Evolutionary conservation across 2,329 filamentous ascomycete species (phyloP).

Genomic region (Myriosclerotinia scirpicola): DNA sequence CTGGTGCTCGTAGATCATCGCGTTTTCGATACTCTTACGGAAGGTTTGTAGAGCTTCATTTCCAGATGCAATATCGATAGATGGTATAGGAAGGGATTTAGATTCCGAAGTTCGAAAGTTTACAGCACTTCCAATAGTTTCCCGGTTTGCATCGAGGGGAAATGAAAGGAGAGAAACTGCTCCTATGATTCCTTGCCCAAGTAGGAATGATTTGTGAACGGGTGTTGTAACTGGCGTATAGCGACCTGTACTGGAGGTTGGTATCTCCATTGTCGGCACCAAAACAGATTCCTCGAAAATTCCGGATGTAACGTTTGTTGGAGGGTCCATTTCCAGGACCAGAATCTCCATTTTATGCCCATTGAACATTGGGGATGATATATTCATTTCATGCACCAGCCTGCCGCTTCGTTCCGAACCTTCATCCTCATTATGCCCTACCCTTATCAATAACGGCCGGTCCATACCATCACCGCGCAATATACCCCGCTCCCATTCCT

Average conservation of each 20-base stretch:
- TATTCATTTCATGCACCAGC: constrained; percentile 57
- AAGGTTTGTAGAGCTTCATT: constrained; percentile 64
- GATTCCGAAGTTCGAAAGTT: constrained; percentile 50
- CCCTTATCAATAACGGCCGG: constrained; percentile 63
- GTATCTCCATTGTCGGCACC: constrained; percentile 73
- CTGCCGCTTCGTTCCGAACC: constrained; percentile 44
- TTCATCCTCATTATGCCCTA: constrained; percentile 43
- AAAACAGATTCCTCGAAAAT: constrained; percentile 64
- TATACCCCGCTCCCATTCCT: constrained; percentile 67
- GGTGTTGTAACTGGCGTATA: constrained; percentile 72
- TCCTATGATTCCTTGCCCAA: constrained; percentile 71
- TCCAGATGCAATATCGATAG: constrained; percentile 65
- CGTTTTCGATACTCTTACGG: constrained; percentile 67
- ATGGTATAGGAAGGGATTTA: constrained; percentile 47
- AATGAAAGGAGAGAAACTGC: constrained; percentile 53
- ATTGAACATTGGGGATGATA: constrained; percentile 63
- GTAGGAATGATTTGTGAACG: constrained; percentile 77
- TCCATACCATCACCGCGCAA: constrained; percentile 44
- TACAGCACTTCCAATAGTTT: constrained; percentile 55
- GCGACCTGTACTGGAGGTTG: constrained; percentile 61
- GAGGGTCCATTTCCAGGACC: constrained; percentile 53
- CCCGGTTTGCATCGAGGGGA: constrained; percentile 43
- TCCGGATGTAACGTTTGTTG: constrained; percentile 46
- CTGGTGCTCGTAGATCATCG: constrained; percentile 67
- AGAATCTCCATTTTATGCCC: constrained; percentile 65